Base-by-base conservation (phyloP, 1,139 yeast genomes). In the Candida labiduridarum region DNA sequence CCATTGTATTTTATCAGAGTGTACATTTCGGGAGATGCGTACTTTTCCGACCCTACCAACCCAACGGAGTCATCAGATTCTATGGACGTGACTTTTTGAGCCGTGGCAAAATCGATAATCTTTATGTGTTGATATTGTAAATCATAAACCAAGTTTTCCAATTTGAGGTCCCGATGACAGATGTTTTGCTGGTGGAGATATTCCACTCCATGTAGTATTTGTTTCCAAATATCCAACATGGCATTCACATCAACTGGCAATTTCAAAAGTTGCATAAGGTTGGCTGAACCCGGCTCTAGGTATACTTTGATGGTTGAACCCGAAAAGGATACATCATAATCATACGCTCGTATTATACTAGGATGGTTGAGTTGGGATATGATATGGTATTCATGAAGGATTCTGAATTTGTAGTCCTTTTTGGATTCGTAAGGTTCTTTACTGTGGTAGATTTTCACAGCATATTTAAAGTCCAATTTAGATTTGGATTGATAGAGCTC, bases 11-110 rank as follows among this genome's bases (percentile, higher is more conserved):
- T 59, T 10, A 80, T 56, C 12, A 48, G 49, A 14, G 60, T 51
- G 41, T 67, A 68, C 16, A 77, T 70, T 58, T 81, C 85, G 0
- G 85, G 85, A 0, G 84, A 80, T 30, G 71, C 67, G 55, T 71
- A 78, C 10, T 62, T 56, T 27, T 67, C 70, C 1, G 83, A 75
- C 0, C 85, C 85, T 3, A 78, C 83, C n/a, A 79, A 56, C 0
- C 85, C 85, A 18, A 66, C 57, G 0, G 77, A 68, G 53, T 53
- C 46, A 10, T 54, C 29, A 25, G 29, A 54, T 19, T 52, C 44
- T 11, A 48, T 33, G 4, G 11, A 5, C 2, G 48, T 41, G 9
- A 48, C 49, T 41, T 56, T 56, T 40, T 58, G 55, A 2, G 71
- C 69, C 2, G 72, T 63, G 12, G 68, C 71, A 56, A 75, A 73